These are phyloP conservation scores for Hypoxylon sp. DNA, from an alignment of 2,329 filamentous ascomycete genomes.

Conservation along the genomic window DNA sequence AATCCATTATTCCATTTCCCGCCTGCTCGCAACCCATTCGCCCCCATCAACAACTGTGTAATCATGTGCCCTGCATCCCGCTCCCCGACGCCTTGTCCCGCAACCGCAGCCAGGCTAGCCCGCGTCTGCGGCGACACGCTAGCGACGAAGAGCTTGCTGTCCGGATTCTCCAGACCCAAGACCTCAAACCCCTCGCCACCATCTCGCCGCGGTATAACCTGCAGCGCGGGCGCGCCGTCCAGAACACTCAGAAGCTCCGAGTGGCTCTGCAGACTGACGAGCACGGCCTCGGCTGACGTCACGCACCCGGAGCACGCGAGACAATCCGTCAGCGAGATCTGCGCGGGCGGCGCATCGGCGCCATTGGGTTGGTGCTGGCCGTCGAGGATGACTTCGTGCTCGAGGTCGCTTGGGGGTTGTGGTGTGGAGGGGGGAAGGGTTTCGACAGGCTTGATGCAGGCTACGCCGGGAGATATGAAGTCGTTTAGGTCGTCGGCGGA, in stretches of 20 bases:
- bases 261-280: constrained; percentile 94
- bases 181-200: constrained; percentile 50
- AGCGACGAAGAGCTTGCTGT: constrained; percentile 85
- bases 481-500: constrained; percentile 97
- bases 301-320: constrained; percentile 98
- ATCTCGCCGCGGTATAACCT: constrained; percentile 42
- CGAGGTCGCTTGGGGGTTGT: constrained; percentile 51
- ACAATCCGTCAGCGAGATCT: constrained; percentile 96
- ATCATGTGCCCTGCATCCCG: constrained; percentile 82
- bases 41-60: constrained; percentile 77
- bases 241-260: constrained; percentile 86
- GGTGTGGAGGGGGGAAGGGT: constrained; percentile 80
- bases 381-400: constrained; percentile 92
- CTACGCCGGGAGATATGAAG: constrained; percentile 97
- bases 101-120: constrained; percentile 87
- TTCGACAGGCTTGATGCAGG: constrained; percentile 97
- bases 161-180: constrained; percentile 62
- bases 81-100: constrained; percentile 75
- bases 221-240: constrained; percentile 68
- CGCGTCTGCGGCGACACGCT: constrained; percentile 92
- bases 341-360: constrained; percentile 71
- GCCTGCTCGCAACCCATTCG: constrained; percentile 72
- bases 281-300: constrained; percentile 95
- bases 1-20: constrained; percentile 81
- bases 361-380: constrained; percentile 66